These are phyloP conservation scores for Hevea brasiliensis DNA, from an alignment of 345 rosid genomes.

Conservation along the genomic window DNA sequence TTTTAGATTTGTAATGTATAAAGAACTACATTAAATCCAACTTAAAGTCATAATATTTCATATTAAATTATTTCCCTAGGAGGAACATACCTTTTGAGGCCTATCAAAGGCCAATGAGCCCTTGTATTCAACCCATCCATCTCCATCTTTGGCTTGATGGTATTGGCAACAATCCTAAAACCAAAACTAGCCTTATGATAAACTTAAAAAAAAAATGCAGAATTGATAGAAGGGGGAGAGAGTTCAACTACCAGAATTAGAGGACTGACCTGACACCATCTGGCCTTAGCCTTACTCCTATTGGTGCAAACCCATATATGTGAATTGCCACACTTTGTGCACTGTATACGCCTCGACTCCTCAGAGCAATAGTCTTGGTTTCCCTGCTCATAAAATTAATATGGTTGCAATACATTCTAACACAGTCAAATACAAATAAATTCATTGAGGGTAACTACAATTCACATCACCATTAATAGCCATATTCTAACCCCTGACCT, in stretches of 20 bases:
- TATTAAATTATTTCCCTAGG: not conserved
- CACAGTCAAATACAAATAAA: too few species aligned
- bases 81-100: slow-evolving; percentile 64
- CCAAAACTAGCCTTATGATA: slow-evolving; percentile 15
- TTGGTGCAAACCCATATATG: slow-evolving; percentile 97
- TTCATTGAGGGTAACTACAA: too few species aligned
- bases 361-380: slow-evolving; percentile 65
- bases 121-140: slow-evolving; percentile 98
- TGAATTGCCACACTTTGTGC: slow-evolving; percentile 87
- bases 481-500: too few species aligned
- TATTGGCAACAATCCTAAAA: slow-evolving; percentile 90
- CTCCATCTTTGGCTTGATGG: slow-evolving; percentile 99
- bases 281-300: slow-evolving; percentile 77
- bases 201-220: slow-evolving; percentile 16
- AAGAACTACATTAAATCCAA: too few species aligned
- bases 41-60: not conserved
- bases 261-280: slow-evolving; percentile 93
- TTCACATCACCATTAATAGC: too few species aligned
- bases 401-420: not conserved
- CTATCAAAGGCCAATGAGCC: slow-evolving; percentile 81
- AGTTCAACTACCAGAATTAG: not conserved
- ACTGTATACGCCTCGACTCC: slow-evolving; percentile 94
- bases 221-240: not conserved
- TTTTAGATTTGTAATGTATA: too few species aligned
- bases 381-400: slow-evolving; percentile 41